A percentile compares a stretch with the other conserved stretches of the same genome.
phyloP scores from a whole-genome alignment of 2,329 filamentous ascomycete genomes.

The Paraconiothyrium sp. region DNA sequence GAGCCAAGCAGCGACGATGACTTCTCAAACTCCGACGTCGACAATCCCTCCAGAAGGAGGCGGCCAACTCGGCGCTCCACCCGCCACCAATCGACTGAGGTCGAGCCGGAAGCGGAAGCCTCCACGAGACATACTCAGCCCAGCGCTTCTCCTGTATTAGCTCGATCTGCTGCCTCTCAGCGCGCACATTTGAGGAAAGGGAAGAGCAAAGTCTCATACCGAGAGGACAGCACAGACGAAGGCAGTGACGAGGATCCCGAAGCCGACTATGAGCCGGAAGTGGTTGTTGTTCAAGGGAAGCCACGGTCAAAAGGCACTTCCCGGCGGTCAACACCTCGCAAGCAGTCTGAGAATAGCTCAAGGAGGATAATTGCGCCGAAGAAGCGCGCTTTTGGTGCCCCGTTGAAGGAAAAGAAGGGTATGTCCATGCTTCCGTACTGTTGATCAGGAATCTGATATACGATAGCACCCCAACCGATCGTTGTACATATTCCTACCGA shows the following conservation, averaged over 20 bases:
- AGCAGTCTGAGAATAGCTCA: slow-evolving; percentile 6
- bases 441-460: neutral
- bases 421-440: neutral
- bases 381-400: slow-evolving; percentile 32
- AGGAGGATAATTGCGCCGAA: neutral
- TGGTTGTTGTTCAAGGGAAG: slow-evolving; percentile 21
- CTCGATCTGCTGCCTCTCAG: slow-evolving; percentile 7
- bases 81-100: slow-evolving; percentile 30
- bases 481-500: slow-evolving; percentile 35
- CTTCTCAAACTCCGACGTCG: slow-evolving; percentile 31
- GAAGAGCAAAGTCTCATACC: slow-evolving; percentile 39
- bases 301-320: slow-evolving; percentile 18
- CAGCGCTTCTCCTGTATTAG: slow-evolving; percentile 15
- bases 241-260: slow-evolving; percentile 33
- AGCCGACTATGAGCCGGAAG: slow-evolving; percentile 39
- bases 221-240: slow-evolving; percentile 45
- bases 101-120: slow-evolving; percentile 19
- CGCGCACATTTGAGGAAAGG: slow-evolving; percentile 25
- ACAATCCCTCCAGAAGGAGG: slow-evolving; percentile 22
- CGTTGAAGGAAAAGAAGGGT: slow-evolving; percentile 36
- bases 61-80: slow-evolving; percentile 38
- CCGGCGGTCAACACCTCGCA: slow-evolving; percentile 22
- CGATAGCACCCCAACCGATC: slow-evolving; percentile 14
- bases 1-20: slow-evolving; percentile 49
- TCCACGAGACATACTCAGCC: slow-evolving; percentile 23